Percentiles rank a stretch among this genome's conserved stretches.
phyloP scores from a whole-genome alignment of 768 basidiomycete genomes.

The Leccinum barrowsii region DNA sequence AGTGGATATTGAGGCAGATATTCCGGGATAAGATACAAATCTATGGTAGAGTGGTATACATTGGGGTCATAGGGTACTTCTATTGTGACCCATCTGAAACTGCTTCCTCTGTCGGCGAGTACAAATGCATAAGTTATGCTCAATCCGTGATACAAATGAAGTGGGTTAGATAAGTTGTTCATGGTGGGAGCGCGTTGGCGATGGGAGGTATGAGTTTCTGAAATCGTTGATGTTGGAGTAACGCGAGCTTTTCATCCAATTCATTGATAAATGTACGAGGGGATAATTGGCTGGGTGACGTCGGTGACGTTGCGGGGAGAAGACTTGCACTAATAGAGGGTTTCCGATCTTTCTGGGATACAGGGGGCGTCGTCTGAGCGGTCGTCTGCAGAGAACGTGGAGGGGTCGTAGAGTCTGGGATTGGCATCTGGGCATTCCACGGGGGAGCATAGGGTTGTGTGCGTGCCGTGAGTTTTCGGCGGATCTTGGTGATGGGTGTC shows the following conservation, averaged over 20 bases:
- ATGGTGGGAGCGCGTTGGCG: neutral
- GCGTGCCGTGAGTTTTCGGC: constrained; percentile 27
- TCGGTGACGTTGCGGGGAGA: neutral
- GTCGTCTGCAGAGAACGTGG: neutral
- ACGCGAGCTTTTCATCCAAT: constrained; percentile 19
- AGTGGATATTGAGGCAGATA: neutral
- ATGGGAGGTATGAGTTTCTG: constrained; percentile 1
- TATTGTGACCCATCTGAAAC: neutral
- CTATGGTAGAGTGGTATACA: constrained; percentile 11
- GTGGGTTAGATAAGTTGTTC: neutral
- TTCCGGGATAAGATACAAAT: constrained; percentile 14
- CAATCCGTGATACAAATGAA: neutral
- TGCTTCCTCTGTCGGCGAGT: neutral
- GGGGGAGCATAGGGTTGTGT: constrained; percentile 39
- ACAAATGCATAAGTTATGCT: constrained; percentile 11
- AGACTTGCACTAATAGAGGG: neutral
- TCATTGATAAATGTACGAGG: constrained; percentile 17
- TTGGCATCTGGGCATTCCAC: constrained; percentile 32
- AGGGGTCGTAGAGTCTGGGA: constrained; percentile 4
- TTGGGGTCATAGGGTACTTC: neutral
- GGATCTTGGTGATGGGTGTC: constrained; percentile 13
- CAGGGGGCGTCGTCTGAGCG: neutral
- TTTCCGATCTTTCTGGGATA: neutral
- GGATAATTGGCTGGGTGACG: constrained; percentile 8
- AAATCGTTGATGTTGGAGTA: constrained; percentile 14